A percentile compares a stretch with the other conserved stretches of the same genome.
phyloP scores from a whole-genome alignment of 1,284 basidiomycete species.

The Quambalaria eucalypti region DNA sequence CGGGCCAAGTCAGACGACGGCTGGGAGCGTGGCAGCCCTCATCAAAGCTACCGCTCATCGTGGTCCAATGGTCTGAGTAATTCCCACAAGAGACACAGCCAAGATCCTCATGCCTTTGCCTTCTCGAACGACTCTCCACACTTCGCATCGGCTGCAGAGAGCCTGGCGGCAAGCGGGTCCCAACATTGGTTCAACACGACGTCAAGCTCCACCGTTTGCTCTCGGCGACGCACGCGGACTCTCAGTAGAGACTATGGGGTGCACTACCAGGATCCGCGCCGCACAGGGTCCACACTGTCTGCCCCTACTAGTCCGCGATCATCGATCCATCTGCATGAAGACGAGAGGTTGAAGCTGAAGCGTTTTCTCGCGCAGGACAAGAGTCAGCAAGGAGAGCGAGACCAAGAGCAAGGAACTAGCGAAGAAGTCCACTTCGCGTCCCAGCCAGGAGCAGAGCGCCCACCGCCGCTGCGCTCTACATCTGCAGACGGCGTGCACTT shows the following conservation, averaged over 20 bases:
- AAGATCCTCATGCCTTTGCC: not conserved
- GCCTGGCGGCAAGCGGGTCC: not conserved
- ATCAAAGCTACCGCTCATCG: too few relatives aligned
- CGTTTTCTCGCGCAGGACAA: not conserved
- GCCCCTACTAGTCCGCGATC: not conserved
- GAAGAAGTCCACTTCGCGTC: not conserved
- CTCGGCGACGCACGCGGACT: not conserved
- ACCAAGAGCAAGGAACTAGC: not conserved
- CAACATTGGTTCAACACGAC: not conserved
- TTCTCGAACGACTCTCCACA: not conserved
- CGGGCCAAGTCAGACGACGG: not conserved
- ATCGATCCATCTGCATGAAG: not conserved
- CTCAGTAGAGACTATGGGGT: not conserved
- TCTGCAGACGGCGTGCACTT: not conserved
- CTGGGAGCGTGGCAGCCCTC: not conserved
- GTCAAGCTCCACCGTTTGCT: not conserved
- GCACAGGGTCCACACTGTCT: not conserved
- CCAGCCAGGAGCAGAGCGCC: too few relatives aligned
- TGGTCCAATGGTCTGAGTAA: too few relatives aligned
- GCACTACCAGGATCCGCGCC: too few relatives aligned
- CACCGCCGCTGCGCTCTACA: not conserved
- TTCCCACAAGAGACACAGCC: not conserved
- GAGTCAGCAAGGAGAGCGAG: too few relatives aligned
- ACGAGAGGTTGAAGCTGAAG: not conserved
- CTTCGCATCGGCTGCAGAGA: not conserved